Evolutionary conservation across 805 yeast genomes (phyloP).

Genomic region (Kluyveromyces nonfermentans): DNA sequence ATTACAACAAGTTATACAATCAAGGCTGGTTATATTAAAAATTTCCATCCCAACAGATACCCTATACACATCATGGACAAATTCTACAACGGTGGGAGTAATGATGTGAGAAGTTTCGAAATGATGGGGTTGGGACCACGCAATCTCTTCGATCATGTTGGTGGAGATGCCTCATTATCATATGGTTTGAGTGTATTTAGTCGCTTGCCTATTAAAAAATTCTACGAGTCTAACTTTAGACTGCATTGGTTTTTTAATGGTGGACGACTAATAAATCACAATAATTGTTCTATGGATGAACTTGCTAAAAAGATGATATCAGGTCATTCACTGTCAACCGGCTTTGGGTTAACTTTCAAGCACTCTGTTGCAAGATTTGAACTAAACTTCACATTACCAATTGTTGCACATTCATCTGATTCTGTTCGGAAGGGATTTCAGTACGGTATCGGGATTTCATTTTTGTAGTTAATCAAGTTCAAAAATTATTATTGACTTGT

Average conservation of each 20-base stretch:
- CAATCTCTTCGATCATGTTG: slow-evolving; percentile 45
- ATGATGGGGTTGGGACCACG: slow-evolving; percentile 60
- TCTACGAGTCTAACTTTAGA: slow-evolving; percentile 40
- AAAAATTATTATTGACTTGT: neutral
- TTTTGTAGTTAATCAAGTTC: slow-evolving; percentile 30
- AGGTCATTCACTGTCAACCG: slow-evolving; percentile 44
- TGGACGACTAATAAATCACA: slow-evolving; percentile 45
- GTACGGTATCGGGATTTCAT: slow-evolving; percentile 54
- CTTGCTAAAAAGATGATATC: slow-evolving; percentile 23
- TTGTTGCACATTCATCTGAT: slow-evolving; percentile 43
- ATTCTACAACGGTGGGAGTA: slow-evolving; percentile 75
- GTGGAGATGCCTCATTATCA: slow-evolving; percentile 56
- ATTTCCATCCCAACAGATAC: slow-evolving; percentile 26
- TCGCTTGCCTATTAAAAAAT: slow-evolving; percentile 44
- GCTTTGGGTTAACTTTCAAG: slow-evolving; percentile 50
- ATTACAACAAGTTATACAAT: slow-evolving; percentile 40
- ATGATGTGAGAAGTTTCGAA: slow-evolving; percentile 61
- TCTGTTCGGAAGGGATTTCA: slow-evolving; percentile 54
- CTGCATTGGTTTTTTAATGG: slow-evolving; percentile 57
- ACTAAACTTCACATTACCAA: slow-evolving; percentile 53
- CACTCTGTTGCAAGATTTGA: slow-evolving; percentile 63
- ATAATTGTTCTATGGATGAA: slow-evolving; percentile 13
- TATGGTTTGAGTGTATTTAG: slow-evolving; percentile 51
- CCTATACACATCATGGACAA: slow-evolving; percentile 62
- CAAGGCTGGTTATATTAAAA: slow-evolving; percentile 48